Percentiles rank a stretch among this genome's conserved stretches.
Conservation (phyloP, 164 flowering plant species). For the Umbilicus rupestris region DNA sequence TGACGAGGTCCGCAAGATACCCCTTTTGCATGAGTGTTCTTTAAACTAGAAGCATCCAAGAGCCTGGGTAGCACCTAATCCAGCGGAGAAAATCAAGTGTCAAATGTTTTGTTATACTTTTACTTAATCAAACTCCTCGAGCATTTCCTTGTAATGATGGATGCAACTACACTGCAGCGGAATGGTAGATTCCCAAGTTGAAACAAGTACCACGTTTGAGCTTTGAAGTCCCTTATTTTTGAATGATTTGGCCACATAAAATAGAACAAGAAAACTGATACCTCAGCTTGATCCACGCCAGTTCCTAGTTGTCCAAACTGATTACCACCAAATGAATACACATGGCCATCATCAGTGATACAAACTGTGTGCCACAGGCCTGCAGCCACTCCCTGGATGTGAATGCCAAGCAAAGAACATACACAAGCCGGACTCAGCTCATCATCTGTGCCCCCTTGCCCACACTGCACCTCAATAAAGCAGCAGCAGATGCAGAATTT, state of each 20-base stretch:
- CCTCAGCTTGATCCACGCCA: slow-evolving; percentile 96
- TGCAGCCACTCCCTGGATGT: slow-evolving; percentile 60
- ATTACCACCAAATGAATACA: slow-evolving; percentile 94
- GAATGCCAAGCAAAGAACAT: slow-evolving; percentile 74
- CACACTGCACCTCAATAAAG: slow-evolving; percentile 56
- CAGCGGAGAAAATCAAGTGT: slow-evolving; percentile 12
- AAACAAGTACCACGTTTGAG: background rate
- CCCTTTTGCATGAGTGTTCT: slow-evolving; percentile 42
- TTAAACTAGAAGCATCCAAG: slow-evolving; percentile 68
- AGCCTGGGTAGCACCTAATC: slow-evolving; percentile 72
- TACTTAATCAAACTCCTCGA: background rate
- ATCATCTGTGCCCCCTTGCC: slow-evolving; percentile 97
- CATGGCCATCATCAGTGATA: slow-evolving; percentile 80
- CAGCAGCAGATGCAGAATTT: slow-evolving; percentile 7
- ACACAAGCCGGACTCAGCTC: slow-evolving; percentile 84
- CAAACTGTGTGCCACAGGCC: slow-evolving; percentile 98
- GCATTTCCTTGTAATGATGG: background rate
- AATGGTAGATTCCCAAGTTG: background rate
- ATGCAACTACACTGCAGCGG: background rate
- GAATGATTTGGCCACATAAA: background rate
- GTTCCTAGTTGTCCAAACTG: slow-evolving; percentile 99
- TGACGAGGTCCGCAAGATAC: slow-evolving; percentile 98
- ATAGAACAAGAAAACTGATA: slow-evolving; percentile 8
- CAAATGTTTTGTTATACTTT: background rate
- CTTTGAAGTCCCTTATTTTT: background rate